Base-by-base conservation (phyloP, 169 alveolate genomes). In the Theileria orientalis region DNA sequence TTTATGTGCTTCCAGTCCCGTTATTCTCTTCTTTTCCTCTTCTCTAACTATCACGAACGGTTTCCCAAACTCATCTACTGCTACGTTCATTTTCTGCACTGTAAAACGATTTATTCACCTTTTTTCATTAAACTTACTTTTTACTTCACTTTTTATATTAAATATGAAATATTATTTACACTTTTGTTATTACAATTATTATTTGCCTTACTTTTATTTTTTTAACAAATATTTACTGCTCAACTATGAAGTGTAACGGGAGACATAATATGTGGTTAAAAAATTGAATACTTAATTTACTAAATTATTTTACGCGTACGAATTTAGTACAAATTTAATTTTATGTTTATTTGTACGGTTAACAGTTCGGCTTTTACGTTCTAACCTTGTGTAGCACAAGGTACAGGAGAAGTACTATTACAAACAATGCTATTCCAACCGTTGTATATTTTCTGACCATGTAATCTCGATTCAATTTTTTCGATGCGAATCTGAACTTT, bases 21-120 rank as follows among this genome's bases (percentile, higher is more conserved):
- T 96, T 35, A 97, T 80, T 76, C 99, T 90, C 90, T 96, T 94
- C 91, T 97, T 96, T 83, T 93, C 95, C 92, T 96, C 96, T 74
- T 97, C 99, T 76, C 96, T 95, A 73, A 98, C 90, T 52, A 98
- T 95, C 33, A 98, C 96, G 89, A 96, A 97, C 59, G 99, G 99
- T 75, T 97, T 94, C 29, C 99, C 99, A 91, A 90, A 96, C 83
- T 98, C 99, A 90, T 98, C 99, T 32, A 96, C 94, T 67, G 99
- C 99, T 72, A 96, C 91, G 72, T 84, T 92, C 95, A 92, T 92
- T 21, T 76, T 80, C 83, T 30, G 56, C 47, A 27, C 25, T 16
- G 13, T n/a, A 13, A 27, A 60, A 30, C n/a, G n/a, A n/a, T n/a
- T n/a, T n/a, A n/a, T n/a, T n/a, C n/a, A n/a, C n/a, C n/a, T n/a